Evolutionary conservation across 2,329 filamentous ascomycete species (phyloP).

Genomic region (Colletotrichum ledebouriae): DNA sequence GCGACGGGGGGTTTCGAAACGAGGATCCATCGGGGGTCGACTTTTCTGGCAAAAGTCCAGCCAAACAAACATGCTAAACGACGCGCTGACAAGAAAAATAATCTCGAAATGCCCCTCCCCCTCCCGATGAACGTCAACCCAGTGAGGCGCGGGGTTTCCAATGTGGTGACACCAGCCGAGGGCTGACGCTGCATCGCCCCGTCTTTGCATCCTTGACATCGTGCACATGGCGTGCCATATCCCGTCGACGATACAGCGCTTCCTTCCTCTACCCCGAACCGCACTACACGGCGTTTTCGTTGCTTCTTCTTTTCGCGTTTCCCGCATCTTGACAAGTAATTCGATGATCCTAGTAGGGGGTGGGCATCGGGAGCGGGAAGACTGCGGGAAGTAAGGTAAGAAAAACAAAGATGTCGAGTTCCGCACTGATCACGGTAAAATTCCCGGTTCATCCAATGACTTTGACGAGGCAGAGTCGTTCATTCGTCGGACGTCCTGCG

Average conservation of each 20-base stretch:
- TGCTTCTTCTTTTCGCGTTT: conserved; percentile 2
- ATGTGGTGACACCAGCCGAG: conserved; percentile 24
- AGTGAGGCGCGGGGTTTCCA: not conserved
- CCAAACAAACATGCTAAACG: conserved; percentile 5
- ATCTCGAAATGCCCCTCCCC: too few species aligned
- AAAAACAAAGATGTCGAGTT: not conserved
- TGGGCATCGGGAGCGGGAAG: not conserved
- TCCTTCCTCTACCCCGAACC: conserved; percentile 24
- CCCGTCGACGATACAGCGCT: conserved; percentile 16
- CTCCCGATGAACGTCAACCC: conserved; percentile 1
- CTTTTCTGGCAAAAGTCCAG: not conserved
- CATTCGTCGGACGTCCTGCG: not conserved
- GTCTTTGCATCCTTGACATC: conserved; percentile 13
- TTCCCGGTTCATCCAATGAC: conserved; percentile 30
- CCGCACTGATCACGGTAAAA: conserved; percentile 1
- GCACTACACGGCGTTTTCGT: not conserved
- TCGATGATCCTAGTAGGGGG: conserved; percentile 14
- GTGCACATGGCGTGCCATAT: conserved; percentile 17
- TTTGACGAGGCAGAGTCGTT: not conserved
- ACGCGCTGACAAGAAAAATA: not conserved
- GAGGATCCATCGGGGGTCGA: conserved; percentile 18
- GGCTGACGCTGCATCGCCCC: conserved; percentile 16
- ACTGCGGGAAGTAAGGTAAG: not conserved
- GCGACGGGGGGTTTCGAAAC: conserved; percentile 33
- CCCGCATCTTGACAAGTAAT: conserved; percentile 13